Evolutionary conservation across 768 basidiomycete species (phyloP), one percentile per base, ranked within the genome.

Genomic region (Pleurotus pulmonarius): DNA sequence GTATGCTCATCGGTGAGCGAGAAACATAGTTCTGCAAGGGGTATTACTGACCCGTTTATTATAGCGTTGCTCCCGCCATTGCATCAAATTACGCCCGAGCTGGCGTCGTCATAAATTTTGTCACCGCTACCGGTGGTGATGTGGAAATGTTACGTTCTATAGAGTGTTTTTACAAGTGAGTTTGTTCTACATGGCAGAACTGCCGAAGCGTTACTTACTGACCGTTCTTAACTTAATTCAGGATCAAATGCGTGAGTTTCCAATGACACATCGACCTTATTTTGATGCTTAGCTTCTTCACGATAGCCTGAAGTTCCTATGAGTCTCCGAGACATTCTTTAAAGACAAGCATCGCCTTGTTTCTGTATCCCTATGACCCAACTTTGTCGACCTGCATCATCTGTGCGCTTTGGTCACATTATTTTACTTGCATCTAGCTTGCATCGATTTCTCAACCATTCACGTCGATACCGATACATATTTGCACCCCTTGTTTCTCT

Each of bases 111-210:
- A 82, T 99, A 67, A 98, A 96, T 70, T 94, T 98, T 64, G 95
- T 98, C 59, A 97, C 95, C 56, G 96, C 95, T 55, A 94, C 94
- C 12, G 94, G 95, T 26, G 95, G 94, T 41, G 96, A 98, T 69
- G 95, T 98, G 55, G 96, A 98, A 75, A 97, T 98, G 94, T 76
- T 98, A 60, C 84, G 96, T 66, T 92, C 91, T 63, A 98, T 98
- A 79, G 96, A 98, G 78, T 96, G 94, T 81, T 96, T 94, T 75
- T 98, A 96, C 81, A 93, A 93, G 92, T 70, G 53, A 58, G 70
- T 68, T 26, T 38, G 43, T 15, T 56, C 22, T 39, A 12, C 26
- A 44, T 38, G 51, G 46, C 29, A 3, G 34, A 20, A 41, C 11
- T 46, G n/a, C n/a, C n/a, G 15, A 9, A 34, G 1, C 7, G 48